A percentile compares a stretch with the other conserved stretches of the same genome.
phyloP scores from a whole-genome alignment of 352 stramenopile genomes.

The Phytophthora pini region DNA sequence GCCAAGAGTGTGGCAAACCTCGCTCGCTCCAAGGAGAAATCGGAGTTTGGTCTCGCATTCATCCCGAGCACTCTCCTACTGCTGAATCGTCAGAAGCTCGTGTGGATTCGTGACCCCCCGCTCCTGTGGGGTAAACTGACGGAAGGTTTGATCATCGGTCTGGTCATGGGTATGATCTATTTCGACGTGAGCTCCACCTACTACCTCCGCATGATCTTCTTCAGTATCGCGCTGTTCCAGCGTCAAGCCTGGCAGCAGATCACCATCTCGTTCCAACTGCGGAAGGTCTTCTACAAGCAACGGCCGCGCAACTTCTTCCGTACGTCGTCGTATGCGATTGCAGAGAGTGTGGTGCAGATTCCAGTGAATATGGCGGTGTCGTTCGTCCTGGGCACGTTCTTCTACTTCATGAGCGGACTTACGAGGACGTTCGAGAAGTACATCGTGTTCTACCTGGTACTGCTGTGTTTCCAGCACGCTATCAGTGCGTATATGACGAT shows the following conservation, averaged over 20 bases:
- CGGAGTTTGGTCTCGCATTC: conserved; percentile 49
- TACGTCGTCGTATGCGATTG: conserved; percentile 74
- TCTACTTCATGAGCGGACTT: conserved; percentile 84
- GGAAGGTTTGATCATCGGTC: conserved; percentile 65
- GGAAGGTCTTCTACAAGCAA: conserved; percentile 90
- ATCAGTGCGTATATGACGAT: conserved; percentile 57
- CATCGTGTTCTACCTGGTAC: conserved; percentile 70
- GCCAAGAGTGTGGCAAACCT: conserved; percentile 49
- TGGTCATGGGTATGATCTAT: conserved; percentile 72
- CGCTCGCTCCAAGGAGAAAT: conserved; percentile 49
- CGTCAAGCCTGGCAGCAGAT: conserved; percentile 69
- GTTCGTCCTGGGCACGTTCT: conserved; percentile 75
- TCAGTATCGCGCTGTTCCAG: conserved; percentile 53
- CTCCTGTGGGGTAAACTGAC: conserved; percentile 50
- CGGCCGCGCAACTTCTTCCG: conserved; percentile 85
- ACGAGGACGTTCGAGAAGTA: conserved; percentile 57
- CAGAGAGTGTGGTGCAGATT: conserved; percentile 50
- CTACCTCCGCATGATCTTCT: conserved; percentile 71
- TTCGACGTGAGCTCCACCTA: conserved; percentile 46
- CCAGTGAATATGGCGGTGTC: conserved; percentile 65
- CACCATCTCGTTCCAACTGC: conserved; percentile 71
- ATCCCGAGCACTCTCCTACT: conserved; percentile 36
- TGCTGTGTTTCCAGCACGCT: conserved; percentile 70
- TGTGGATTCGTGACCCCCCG: conserved; percentile 52
- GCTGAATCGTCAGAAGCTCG: conserved; percentile 47